These are phyloP conservation scores for Talaromyces rugulosus DNA, from an alignment of 2,329 filamentous ascomycete species.

Conservation along the genomic window DNA sequence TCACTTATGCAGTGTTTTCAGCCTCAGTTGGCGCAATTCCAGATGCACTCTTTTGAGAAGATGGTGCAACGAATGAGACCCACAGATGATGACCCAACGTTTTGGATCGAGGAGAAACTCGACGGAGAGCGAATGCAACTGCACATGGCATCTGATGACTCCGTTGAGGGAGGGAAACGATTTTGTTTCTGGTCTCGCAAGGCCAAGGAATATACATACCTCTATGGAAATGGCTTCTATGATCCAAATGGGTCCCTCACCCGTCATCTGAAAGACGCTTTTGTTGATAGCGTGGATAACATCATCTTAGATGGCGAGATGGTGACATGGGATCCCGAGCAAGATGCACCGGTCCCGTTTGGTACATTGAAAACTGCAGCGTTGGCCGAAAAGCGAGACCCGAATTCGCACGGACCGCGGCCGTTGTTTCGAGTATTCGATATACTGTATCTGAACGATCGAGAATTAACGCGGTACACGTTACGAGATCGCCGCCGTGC, in stretches of 20 bases:
- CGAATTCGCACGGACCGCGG: constrained; percentile 60
- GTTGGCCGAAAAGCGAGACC: constrained; percentile 71
- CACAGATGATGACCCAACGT: constrained; percentile 67
- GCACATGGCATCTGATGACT: constrained; percentile 74
- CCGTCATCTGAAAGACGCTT: constrained; percentile 71
- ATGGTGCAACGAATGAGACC: constrained; percentile 67
- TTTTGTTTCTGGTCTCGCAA: constrained; percentile 95
- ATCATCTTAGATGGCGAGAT: constrained; percentile 96
- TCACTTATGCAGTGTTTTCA: constrained; percentile 92
- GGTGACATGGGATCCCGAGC: constrained; percentile 92
- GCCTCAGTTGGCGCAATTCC: constrained; percentile 89
- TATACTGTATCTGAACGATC: constrained; percentile 81
- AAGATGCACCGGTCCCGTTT: constrained; percentile 82
- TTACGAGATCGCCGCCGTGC: constrained; percentile 75
- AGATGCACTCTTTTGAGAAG: constrained; percentile 75
- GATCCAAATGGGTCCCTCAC: constrained; percentile 76
- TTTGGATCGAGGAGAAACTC: constrained; percentile 97
- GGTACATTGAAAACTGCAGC: constrained; percentile 92
- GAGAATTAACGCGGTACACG: constrained; percentile 73
- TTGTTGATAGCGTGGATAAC: constrained; percentile 71
- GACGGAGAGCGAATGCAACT: constrained; percentile 97
- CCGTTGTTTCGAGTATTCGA: constrained; percentile 87
- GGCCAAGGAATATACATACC: constrained; percentile 91
- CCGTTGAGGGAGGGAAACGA: constrained; percentile 61
- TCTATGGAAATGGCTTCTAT: constrained; percentile 75